Evolutionary conservation across 345 rosid genomes (phyloP).

Genomic region (Mallotus nudiflorus): DNA sequence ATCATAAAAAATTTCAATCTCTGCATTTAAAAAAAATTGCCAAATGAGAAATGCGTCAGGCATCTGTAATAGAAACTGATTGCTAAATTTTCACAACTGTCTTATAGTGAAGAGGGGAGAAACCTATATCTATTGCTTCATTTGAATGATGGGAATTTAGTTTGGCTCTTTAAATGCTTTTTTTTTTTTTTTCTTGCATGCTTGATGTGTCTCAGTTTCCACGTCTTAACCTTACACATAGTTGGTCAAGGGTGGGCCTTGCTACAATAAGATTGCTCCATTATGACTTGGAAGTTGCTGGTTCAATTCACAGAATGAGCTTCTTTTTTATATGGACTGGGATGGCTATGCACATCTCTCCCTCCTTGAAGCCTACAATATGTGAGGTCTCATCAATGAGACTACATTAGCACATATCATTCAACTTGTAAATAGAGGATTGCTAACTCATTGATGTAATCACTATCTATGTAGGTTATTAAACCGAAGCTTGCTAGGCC

Average conservation of each 20-base stretch:
- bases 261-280: not conserved
- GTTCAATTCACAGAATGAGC: not conserved
- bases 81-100: not conserved
- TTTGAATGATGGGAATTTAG: not conserved
- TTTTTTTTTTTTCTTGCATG: not conserved
- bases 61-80: not conserved
- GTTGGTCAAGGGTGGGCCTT: not conserved
- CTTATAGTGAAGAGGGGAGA: not conserved
- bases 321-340: not conserved
- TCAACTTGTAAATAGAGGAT: not conserved
- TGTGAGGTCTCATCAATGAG: not conserved
- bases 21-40: not conserved
- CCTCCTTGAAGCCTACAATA: not conserved
- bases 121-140: not conserved
- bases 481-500: conserved; percentile 99
- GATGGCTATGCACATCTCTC: not conserved
- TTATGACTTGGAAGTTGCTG: not conserved
- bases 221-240: not conserved
- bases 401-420: no score
- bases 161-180: not conserved
- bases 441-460: conserved; percentile 17
- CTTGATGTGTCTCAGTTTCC: not conserved
- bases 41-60: not conserved
- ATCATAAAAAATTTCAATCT: not conserved
- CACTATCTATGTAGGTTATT: conserved; percentile 59